These are phyloP conservation scores for Cercis canadensis DNA, from an alignment of 306 rosid genomes.

Conservation along the genomic window DNA sequence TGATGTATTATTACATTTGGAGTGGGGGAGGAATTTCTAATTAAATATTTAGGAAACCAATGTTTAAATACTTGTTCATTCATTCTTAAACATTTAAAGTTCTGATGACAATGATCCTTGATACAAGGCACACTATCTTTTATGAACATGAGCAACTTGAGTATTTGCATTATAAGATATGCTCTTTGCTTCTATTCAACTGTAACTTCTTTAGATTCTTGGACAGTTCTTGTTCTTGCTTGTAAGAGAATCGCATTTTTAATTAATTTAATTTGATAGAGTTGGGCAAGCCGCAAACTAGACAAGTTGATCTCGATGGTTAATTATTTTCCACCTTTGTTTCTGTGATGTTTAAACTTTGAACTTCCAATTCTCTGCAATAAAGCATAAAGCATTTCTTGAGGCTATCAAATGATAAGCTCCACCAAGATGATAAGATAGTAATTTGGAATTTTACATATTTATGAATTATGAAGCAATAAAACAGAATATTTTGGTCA, in stretches of 20 bases:
- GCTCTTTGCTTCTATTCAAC: not conserved
- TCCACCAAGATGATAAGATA: too few relatives aligned
- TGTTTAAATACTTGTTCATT: constrained; percentile 10
- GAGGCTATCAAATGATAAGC: too few relatives aligned
- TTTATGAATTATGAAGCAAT: too few relatives aligned
- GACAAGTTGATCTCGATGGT: not conserved
- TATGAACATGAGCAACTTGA: not conserved
- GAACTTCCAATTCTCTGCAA: too few relatives aligned
- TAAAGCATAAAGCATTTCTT: too few relatives aligned
- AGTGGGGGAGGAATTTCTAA: constrained; percentile 2
- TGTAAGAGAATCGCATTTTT: not conserved
- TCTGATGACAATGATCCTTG: not conserved
- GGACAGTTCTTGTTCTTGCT: not conserved
- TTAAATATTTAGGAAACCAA: constrained; percentile 28
- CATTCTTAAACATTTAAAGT: not conserved
- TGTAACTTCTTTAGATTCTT: too few relatives aligned
- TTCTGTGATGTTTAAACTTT: too few relatives aligned
- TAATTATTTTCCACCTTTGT: not conserved
- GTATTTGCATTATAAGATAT: not conserved
- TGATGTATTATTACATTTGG: too few relatives aligned
- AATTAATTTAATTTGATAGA: too few relatives aligned
- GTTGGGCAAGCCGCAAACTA: too few relatives aligned
- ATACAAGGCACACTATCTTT: not conserved
- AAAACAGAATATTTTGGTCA: too few relatives aligned
- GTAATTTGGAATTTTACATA: too few relatives aligned